Conservation (phyloP, 768 basidiomycete species). For the Rossbeevera mucosa region DNA sequence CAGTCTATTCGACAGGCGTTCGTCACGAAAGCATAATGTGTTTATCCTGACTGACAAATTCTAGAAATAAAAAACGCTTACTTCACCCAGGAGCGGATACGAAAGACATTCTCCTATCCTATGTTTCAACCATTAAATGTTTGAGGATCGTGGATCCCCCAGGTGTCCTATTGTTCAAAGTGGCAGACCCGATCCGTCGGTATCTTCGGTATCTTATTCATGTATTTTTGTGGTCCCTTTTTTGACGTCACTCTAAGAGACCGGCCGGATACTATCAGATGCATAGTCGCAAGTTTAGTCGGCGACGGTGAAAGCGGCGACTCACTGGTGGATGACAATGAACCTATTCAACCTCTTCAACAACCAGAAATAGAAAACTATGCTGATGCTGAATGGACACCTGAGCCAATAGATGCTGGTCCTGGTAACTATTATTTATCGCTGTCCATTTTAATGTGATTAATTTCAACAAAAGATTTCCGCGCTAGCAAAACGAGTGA, state of each 20-base stretch:
- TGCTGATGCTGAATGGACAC: constrained; percentile 89
- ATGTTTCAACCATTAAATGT: constrained; percentile 89
- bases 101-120: constrained; percentile 81
- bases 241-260: constrained; percentile 43
- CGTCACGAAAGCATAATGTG: constrained; percentile 4
- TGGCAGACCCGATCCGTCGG: constrained; percentile 85
- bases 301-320: constrained; percentile 81
- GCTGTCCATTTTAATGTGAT: not conserved
- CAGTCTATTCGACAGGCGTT: constrained; percentile 76
- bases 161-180: constrained; percentile 88
- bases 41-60: constrained; percentile 4
- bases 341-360: constrained; percentile 72
- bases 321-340: constrained; percentile 79
- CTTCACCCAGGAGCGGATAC: constrained; percentile 97
- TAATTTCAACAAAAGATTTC: constrained; percentile 57
- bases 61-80: constrained; percentile 78
- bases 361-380: constrained; percentile 81
- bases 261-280: constrained; percentile 88
- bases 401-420: constrained; percentile 94
- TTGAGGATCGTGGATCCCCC: constrained; percentile 88
- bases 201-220: constrained; percentile 64
- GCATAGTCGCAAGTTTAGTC: constrained; percentile 87
- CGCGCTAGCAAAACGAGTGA: constrained; percentile 88
- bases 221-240: not conserved
- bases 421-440: constrained; percentile 52